Evolutionary conservation across 2,329 filamentous ascomycete genomes (phyloP).

Genomic region (Rutstroemia sp.): DNA sequence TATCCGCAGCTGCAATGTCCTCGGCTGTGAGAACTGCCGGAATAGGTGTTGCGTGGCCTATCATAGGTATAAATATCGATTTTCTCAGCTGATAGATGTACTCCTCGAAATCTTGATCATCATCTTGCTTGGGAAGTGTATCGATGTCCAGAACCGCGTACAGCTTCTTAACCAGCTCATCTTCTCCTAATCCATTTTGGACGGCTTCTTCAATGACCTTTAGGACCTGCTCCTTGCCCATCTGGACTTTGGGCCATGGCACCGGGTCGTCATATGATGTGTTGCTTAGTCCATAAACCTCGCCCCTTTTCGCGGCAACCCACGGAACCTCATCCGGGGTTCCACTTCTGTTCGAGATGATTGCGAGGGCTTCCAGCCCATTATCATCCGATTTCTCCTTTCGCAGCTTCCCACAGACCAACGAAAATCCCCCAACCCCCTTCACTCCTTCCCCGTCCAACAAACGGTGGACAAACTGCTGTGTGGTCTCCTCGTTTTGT

Average conservation of each 20-base stretch:
- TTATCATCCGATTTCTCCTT: constrained; percentile 23
- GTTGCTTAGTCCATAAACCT: constrained; percentile 56
- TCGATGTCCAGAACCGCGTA: constrained; percentile 50
- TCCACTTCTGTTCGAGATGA: constrained; percentile 55
- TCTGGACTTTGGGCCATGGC: constrained; percentile 54
- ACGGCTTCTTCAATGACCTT: constrained; percentile 38
- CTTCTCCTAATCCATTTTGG: constrained; percentile 33
- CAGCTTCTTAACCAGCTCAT: constrained; percentile 42
- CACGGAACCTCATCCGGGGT: constrained; percentile 48
- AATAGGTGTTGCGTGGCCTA: constrained; percentile 36
- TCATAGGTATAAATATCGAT: constrained; percentile 53
- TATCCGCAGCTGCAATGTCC: constrained; percentile 28
- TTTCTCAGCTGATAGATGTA: constrained; percentile 47
- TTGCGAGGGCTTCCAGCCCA: constrained; percentile 44
- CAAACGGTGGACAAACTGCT: constrained; percentile 44
- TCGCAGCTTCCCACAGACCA: constrained; percentile 55
- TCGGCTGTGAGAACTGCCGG: constrained; percentile 35
- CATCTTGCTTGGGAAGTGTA: constrained; percentile 38
- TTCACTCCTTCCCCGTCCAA: constrained; percentile 45
- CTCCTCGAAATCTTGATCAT: constrained; percentile 40
- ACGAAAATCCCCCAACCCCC: constrained; percentile 58
- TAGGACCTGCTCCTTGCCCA: constrained; percentile 33
- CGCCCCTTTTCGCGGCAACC: constrained; percentile 43
- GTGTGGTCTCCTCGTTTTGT: constrained; percentile 39
- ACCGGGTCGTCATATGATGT: constrained; percentile 45